Evolutionary conservation across 2,329 filamentous ascomycete species (phyloP), one percentile per base, ranked within the genome.

Genomic region (Colletotrichum gigasporum): DNA sequence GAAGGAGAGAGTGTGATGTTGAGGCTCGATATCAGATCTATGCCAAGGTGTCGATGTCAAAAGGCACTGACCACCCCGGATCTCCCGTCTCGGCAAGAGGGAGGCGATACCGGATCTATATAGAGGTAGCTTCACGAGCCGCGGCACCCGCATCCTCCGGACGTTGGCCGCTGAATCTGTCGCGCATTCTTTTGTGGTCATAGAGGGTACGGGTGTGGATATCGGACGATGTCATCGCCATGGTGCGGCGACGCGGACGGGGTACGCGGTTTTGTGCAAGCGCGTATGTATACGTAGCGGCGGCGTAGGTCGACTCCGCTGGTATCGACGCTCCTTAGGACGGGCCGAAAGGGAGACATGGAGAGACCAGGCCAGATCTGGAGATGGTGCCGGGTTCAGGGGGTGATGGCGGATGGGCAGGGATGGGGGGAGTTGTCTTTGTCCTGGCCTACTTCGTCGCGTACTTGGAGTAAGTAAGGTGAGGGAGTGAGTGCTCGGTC

Each of bases 111-210:
- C n/a, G n/a, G n/a, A n/a, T n/a, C n/a, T n/a, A n/a, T n/a, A n/a
- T n/a, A n/a, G n/a, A n/a, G n/a, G n/a, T n/a, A n/a, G n/a, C n/a
- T n/a, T n/a, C n/a, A n/a, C n/a, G n/a, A n/a, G n/a, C n/a, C n/a
- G n/a, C n/a, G n/a, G n/a, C n/a, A n/a, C n/a, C n/a, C n/a, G n/a
- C n/a, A n/a, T n/a, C n/a, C 26, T 28, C 44, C 37, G 45, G 53
- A 51, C 20, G 26, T 12, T n/a, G n/a, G 47, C 45, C 55, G 55
- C 48, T 60, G 20, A 54, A 64, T 64, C 45, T 64, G 41, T 64
- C 61, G 61, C 55, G 16, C 28, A 57, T 48, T 48, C 42, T 32
- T 22, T 34, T n/a, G n/a, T n/a, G 18, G 11, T 9, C 28, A 14
- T 20, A 16, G 14, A 11, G 47, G 18, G 26, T 28, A 53, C 34